Base-by-base conservation (phyloP, 106 monocot genomes). In the Amphibolis antarctica region DNA sequence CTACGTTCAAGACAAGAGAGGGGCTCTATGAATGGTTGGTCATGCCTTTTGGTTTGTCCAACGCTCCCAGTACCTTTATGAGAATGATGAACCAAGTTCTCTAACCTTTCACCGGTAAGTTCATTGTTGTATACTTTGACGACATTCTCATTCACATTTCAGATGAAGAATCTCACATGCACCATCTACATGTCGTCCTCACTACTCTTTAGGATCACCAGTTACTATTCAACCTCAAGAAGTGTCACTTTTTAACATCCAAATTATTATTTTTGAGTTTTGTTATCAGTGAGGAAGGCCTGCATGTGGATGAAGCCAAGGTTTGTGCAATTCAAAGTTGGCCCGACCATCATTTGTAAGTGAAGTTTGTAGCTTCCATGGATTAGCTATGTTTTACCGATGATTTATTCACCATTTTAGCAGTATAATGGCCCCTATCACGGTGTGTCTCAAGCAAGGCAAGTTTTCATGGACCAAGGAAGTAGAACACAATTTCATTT, bases 1-100 rank as follows among this genome's bases (percentile, higher is more conserved):
- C 59, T 14, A 0, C 58, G 5, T 59, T 59, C 20, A 59, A 59
- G 20, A 59, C 15, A 0, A 1, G 11, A 1, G 59, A 59, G 28
- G 59, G 28, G 10, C 28, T 59, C 25, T 59, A 59, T 59, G 29
- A 59, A 28, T 59, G 59, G 29, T 28, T 59, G 0, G 59, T 59
- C 0, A 59, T 59, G 26, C 59, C 28, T 1, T 30, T 59, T 28
- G 26, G 0, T 10, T 4, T 59, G 0, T 13, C 28, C 28, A 59
- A 59, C 28, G 29, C 59, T 46, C 46, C 22, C 10, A 53, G 22
- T n/a, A 53, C 22, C 0, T 53, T 51, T 9, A 54, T 54, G 10
- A n/a, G 22, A 20, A 10, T 54, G 10, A 54, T 24, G 54, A 54
- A 54, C 22, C 2, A 54, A 3, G 54, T 54, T 10, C 54, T 54